Percentiles rank a stretch among this genome's conserved stretches.
phyloP scores from a whole-genome alignment of 1,284 basidiomycete species.

The Porogramme epimiltina region DNA sequence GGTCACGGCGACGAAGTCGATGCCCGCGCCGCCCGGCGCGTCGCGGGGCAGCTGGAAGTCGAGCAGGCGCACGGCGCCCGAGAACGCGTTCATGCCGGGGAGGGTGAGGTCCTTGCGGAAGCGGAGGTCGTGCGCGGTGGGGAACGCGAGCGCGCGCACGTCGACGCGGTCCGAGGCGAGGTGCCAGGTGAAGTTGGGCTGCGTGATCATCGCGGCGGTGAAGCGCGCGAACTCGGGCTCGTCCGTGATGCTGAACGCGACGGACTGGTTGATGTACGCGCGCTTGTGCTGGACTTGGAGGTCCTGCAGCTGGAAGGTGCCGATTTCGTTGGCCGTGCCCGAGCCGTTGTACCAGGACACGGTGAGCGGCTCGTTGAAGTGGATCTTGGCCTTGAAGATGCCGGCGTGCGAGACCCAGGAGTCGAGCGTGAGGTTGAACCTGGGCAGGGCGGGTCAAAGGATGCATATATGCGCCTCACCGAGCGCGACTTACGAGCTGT shows the following conservation, averaged over 20 bases:
- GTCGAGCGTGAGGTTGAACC: conserved; percentile 48
- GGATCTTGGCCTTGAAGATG: conserved; percentile 57
- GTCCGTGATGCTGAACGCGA: conserved; percentile 55
- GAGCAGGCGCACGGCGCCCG: conserved; percentile 55
- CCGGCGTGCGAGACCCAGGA: conserved; percentile 64
- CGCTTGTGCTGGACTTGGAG: conserved; percentile 52
- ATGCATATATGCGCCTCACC: background rate
- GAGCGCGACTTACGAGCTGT: conserved; percentile 48
- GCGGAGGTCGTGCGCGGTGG: conserved; percentile 58
- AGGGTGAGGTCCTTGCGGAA: conserved; percentile 63
- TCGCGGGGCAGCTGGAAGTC: conserved; percentile 77
- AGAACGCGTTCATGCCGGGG: conserved; percentile 68
- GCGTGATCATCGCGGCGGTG: conserved; percentile 63
- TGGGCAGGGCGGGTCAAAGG: background rate
- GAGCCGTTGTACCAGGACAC: conserved; percentile 53
- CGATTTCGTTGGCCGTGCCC: conserved; percentile 44
- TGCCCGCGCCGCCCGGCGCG: conserved; percentile 68
- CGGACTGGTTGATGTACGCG: conserved; percentile 60
- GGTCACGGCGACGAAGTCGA: conserved; percentile 65
- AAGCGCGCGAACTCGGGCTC: conserved; percentile 59
- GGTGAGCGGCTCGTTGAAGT: conserved; percentile 53
- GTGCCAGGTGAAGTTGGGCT: conserved; percentile 73
- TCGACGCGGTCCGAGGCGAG: conserved; percentile 58
- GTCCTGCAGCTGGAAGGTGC: conserved; percentile 46
- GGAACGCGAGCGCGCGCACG: conserved; percentile 72